A percentile compares a stretch with the other conserved stretches of the same genome.
phyloP scores from a whole-genome alignment of 2,329 filamentous ascomycete species.

The Sporothrix brasiliensis region DNA sequence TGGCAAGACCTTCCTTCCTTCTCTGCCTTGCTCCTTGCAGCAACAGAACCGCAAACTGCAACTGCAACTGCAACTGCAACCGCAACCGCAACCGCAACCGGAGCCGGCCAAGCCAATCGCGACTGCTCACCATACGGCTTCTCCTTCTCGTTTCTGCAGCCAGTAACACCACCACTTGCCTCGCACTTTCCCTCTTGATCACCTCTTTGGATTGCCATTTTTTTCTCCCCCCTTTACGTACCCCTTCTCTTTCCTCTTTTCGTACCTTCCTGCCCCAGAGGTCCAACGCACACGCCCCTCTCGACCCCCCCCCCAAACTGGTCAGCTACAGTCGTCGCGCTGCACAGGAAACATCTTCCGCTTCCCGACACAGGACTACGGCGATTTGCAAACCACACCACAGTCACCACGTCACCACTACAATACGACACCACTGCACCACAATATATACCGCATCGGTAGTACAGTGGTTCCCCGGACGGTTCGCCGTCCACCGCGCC shows the following conservation, averaged over 20 bases:
- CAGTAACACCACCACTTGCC: not conserved
- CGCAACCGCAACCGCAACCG: no score
- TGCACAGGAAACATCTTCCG: slow-evolving; percentile 21
- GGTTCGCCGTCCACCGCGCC: slow-evolving; percentile 16
- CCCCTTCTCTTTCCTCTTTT: not conserved
- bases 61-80: not conserved
- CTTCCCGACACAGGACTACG: slow-evolving; percentile 8
- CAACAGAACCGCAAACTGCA: not conserved
- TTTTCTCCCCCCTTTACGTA: not conserved
- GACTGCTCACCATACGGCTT: not conserved
- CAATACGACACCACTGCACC: not conserved
- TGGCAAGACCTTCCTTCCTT: not conserved
- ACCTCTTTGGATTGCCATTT: not conserved
- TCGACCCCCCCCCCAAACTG: not conserved
- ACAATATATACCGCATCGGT: not conserved
- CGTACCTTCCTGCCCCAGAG: not conserved
- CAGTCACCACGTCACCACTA: not conserved
- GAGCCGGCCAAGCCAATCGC: slow-evolving; percentile 24
- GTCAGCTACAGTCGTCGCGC: not conserved
- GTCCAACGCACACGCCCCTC: slow-evolving; percentile 1
- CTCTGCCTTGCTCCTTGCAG: slow-evolving; percentile 2
- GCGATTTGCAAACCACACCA: not conserved
- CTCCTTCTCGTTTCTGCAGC: slow-evolving; percentile 13
- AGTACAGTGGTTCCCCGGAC: slow-evolving; percentile 5
- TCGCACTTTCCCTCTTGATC: slow-evolving; percentile 5